Conservation (phyloP, 805 yeast genomes). For the Wickerhamomyces ciferrii region DNA sequence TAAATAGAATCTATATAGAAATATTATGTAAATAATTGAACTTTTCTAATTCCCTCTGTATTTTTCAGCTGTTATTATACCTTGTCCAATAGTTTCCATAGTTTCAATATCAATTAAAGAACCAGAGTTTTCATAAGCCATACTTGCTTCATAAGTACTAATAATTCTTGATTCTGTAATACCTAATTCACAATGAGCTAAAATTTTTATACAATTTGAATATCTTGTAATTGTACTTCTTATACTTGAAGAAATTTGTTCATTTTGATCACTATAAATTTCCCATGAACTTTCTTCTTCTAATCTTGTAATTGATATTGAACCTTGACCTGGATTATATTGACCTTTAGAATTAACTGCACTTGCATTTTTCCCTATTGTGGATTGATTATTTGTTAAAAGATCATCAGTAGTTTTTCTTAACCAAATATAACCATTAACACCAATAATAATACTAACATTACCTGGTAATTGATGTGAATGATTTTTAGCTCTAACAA, state of each 20-base stretch:
- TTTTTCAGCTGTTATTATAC: conserved; percentile 64
- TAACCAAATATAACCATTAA: conserved; percentile 93
- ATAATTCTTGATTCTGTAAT: conserved; percentile 77
- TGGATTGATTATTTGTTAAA: conserved; percentile 22
- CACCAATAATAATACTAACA: conserved; percentile 85
- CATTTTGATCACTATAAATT: conserved; percentile 88
- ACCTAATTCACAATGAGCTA: conserved; percentile 82
- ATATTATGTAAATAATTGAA: background rate
- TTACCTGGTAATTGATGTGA: conserved; percentile 90
- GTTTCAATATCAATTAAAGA: conserved; percentile 64
- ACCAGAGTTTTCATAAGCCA: conserved; percentile 70
- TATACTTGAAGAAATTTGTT: conserved; percentile 51
- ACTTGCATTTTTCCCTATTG: conserved; percentile 28
- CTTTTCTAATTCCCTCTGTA: conserved; percentile 51
- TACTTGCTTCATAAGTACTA: conserved; percentile 84
- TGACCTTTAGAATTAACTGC: conserved; percentile 22
- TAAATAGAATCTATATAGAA: background rate
- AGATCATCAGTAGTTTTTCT: conserved; percentile 51
- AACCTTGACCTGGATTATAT: conserved; percentile 52
- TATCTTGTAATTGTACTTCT: conserved; percentile 80
- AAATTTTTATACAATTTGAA: conserved; percentile 74
- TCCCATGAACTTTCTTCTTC: conserved; percentile 95
- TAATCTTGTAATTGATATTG: conserved; percentile 72
- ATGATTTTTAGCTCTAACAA: conserved; percentile 84
- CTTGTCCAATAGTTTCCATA: conserved; percentile 70